Base-by-base conservation (phyloP, 2,329 filamentous ascomycete genomes). In the Penicillium palitans region DNA sequence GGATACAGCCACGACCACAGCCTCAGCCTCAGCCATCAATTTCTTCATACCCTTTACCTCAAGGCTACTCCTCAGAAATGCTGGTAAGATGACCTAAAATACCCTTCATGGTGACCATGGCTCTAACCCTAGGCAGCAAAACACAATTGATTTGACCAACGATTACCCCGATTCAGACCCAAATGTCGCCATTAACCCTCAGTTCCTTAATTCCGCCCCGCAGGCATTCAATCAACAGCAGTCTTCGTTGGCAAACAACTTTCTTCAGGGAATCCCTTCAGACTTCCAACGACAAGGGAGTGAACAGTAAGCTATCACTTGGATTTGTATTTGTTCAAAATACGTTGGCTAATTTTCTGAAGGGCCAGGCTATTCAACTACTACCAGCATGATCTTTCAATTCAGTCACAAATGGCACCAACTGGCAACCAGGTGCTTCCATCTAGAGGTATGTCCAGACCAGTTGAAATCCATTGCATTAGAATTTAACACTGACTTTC, bases 131-230 rank as follows among this genome's bases (percentile, higher is more conserved):
- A 48, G 40, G 2, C 55, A 72, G 68, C 61, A 68, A 49, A 57
- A 66, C 39, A 64, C 67, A 12, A 67, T 75, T 25, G 66, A 70
- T 51, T 71, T 75, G 40, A 58, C 68, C 5, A 68, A 68, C 49
- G 68, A 72, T 27, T 78, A 71, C 52, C 27, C 67, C 13, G 63
- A 67, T 13, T 57, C 61, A 25, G 59, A 65, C 19, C 58, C 61
- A 4, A 61, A 57, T 45, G 60, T 70, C 17, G 77, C 75, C 5
- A 78, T 78, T 47, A 72, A 78, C 49, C 76, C 76, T 0, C 74
- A 75, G 33, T 77, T 73, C 40, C 68, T 78, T 6, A 72, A 70
- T 27, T 58, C 70, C 9, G 39, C 67, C 35, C 41, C 40, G 31
- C 66, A 72, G 50, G 51, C 63, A 17, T 49, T 64, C 17, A 67